These are phyloP conservation scores for Yamagishiella unicocca DNA, from an alignment of 139 green algal species.

Conservation along the genomic window DNA sequence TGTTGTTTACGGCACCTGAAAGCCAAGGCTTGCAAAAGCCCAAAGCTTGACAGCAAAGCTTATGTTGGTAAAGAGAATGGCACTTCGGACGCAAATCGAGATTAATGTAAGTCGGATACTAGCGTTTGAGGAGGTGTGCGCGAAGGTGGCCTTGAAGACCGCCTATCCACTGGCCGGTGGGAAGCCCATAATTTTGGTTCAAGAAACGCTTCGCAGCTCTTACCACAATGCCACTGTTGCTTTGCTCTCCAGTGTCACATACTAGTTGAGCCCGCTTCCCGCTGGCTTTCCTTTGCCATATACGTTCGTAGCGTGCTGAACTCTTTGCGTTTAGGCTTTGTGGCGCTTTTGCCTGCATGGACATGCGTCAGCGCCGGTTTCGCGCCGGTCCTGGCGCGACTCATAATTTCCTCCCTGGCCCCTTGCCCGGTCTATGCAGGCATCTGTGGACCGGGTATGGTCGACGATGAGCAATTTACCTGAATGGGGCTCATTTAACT, in stretches of 20 bases:
- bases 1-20: neutral
- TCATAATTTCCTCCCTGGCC: neutral
- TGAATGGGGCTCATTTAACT: conserved; percentile 11
- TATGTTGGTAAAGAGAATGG: conserved; percentile 26
- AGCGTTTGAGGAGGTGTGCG: neutral
- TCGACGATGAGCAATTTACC: neutral
- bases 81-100: conserved; percentile 18
- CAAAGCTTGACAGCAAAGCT: no score
- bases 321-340: neutral
- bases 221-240: no score
- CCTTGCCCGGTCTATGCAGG: no score
- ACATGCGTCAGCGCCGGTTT: no score
- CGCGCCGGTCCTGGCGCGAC: no score
- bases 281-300: neutral
- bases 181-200: neutral
- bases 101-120: conserved; percentile 7
- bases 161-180: no score
- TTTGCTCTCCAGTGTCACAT: neutral
- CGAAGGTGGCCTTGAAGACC: no score
- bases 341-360: neutral
- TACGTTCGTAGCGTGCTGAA: neutral
- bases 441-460: conserved; percentile 20
- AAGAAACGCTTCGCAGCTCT: no score
- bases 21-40: no score
- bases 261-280: neutral